These are phyloP conservation scores for Suhomyces tanzawaensis DNA, from an alignment of 805 yeast genomes.

Conservation along the genomic window DNA sequence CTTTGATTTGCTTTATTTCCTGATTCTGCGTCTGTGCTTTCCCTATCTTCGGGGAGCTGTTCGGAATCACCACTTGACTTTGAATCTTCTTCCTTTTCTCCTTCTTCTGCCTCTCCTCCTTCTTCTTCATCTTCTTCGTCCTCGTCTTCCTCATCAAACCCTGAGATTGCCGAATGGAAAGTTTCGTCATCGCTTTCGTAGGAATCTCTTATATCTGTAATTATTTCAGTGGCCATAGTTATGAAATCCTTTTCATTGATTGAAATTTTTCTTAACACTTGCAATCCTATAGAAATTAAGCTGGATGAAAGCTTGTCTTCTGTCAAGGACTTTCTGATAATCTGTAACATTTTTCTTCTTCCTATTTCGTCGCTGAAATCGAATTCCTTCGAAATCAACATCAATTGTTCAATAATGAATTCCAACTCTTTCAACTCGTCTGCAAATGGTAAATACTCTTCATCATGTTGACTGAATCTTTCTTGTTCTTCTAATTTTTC, in stretches of 20 bases:
- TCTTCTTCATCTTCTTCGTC: constrained; percentile 22
- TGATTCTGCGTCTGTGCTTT: constrained; percentile 17
- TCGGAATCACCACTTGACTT: constrained; percentile 24
- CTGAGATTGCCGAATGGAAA: constrained; percentile 24
- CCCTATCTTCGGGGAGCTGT: constrained; percentile 25
- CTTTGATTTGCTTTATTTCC: constrained; percentile 15
- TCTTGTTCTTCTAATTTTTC: constrained; percentile 8
- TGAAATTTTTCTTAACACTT: constrained; percentile 67
- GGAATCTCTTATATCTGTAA: constrained; percentile 79
- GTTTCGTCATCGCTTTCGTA: constrained; percentile 41
- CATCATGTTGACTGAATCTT: constrained; percentile 16
- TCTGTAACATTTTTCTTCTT: constrained; percentile 66
- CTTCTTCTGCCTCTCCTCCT: constrained; percentile 14
- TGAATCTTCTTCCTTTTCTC: constrained; percentile 18
- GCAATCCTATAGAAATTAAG: constrained; percentile 54
- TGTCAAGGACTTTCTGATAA: constrained; percentile 49
- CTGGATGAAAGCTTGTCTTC: constrained; percentile 55
- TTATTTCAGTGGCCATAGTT: constrained; percentile 78
- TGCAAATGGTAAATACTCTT: constrained; percentile 26
- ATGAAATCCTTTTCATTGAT: constrained; percentile 82
- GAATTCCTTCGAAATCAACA: constrained; percentile 62
- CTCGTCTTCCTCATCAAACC: constrained; percentile 16
- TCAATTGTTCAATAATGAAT: constrained; percentile 71
- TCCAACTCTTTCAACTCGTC: constrained; percentile 59
- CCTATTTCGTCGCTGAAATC: constrained; percentile 93